A percentile compares a stretch with the other conserved stretches of the same genome.
phyloP scores from a whole-genome alignment of 2,329 filamentous ascomycete species.

The Calonectria naviculata region DNA sequence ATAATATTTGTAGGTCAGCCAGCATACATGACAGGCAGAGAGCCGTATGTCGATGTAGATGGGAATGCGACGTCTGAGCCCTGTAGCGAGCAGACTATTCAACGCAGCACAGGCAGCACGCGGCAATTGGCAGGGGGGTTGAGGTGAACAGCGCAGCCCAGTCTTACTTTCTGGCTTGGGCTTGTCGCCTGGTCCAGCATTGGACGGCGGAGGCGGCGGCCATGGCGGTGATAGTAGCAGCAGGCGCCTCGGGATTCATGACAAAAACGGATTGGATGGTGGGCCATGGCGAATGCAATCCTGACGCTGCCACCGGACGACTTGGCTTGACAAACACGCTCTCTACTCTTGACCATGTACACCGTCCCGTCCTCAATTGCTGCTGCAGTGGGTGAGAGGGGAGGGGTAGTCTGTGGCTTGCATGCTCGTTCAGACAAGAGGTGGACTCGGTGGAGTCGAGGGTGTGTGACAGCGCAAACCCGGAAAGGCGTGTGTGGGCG shows the following conservation, averaged over 20 bases:
- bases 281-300: constrained; percentile 1
- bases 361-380: neutral
- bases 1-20: constrained; percentile 20
- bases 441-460: constrained; percentile 4
- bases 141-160: constrained; percentile 3
- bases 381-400: neutral
- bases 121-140: neutral
- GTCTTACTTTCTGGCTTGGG: constrained; percentile 8
- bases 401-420: constrained; percentile 8
- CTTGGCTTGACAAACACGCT: neutral
- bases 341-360: neutral
- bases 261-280: constrained; percentile 9
- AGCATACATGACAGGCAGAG: neutral
- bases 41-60: constrained; percentile 4
- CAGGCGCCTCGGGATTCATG: constrained; percentile 6
- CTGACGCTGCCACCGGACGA: neutral
- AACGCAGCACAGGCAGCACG: neutral
- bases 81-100: constrained; percentile 8
- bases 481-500: neutral
- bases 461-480: constrained; percentile 7
- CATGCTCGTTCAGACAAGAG: constrained; percentile 5
- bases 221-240: constrained; percentile 1
- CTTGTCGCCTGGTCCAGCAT: constrained; percentile 8
- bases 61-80: constrained; percentile 16
- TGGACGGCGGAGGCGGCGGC: constrained; percentile 11